These are phyloP conservation scores for Solanum medicagineum DNA, from an alignment of 257 asterid genomes.

Conservation along the genomic window DNA sequence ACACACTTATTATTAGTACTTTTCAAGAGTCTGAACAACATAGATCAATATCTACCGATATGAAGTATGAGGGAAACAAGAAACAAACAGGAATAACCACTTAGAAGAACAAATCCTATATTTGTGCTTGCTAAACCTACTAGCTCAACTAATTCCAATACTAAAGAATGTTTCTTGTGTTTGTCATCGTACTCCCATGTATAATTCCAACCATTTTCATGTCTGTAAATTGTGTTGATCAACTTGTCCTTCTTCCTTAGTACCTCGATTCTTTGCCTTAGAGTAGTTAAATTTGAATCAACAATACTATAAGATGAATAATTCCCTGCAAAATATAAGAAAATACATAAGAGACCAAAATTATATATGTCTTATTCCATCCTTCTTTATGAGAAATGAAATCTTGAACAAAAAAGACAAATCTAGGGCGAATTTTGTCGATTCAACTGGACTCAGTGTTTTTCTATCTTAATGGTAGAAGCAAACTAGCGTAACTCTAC, in stretches of 20 bases:
- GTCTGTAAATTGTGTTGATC: not conserved
- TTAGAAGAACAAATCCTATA: constrained; percentile 20
- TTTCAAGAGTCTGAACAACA: not conserved
- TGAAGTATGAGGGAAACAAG: constrained; percentile 13
- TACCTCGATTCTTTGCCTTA: constrained; percentile 25
- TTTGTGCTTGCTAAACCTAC: constrained; percentile 9
- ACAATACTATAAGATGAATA: constrained; percentile 13
- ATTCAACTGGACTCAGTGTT: not conserved
- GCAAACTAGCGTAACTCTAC: not conserved
- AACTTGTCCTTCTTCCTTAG: constrained; percentile 25
- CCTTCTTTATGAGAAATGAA: not conserved
- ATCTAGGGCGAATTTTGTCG: not conserved
- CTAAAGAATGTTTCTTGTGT: not conserved
- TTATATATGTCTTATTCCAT: not conserved
- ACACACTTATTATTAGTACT: not conserved
- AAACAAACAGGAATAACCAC: constrained; percentile 23
- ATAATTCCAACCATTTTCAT: constrained; percentile 33
- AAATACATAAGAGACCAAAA: not conserved
- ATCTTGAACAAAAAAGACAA: not conserved
- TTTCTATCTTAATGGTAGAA: not conserved
- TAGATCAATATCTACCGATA: not conserved
- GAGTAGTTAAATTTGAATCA: constrained; percentile 25
- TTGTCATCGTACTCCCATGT: constrained; percentile 19
- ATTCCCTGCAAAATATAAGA: constrained; percentile 13
- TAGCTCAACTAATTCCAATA: constrained; percentile 13